Percentiles rank a stretch among this genome's conserved stretches.
Evolutionary conservation across 495 filamentous ascomycete genomes (phyloP).

Genomic region (Amphirosellinia nigrospora): DNA sequence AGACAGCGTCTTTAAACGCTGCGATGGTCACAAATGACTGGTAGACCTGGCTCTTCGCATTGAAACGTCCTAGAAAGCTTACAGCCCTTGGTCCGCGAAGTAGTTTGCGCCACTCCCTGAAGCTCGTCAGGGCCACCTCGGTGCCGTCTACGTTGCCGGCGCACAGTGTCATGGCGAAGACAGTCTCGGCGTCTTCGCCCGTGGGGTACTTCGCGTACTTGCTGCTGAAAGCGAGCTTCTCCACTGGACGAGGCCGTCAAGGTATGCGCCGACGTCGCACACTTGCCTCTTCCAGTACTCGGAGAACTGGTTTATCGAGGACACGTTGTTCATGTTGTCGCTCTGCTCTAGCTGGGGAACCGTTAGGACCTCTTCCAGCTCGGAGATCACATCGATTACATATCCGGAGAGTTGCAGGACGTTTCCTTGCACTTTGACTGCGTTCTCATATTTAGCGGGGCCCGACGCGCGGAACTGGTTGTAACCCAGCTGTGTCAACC

Average conservation of each 20-base stretch:
- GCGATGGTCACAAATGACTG: not conserved
- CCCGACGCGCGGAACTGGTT: conserved; percentile 1
- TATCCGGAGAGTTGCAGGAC: not conserved
- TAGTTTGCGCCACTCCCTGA: not conserved
- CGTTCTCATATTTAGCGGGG: not conserved
- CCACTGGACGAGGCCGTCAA: not conserved
- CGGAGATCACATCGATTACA: not conserved
- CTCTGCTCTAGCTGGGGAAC: not conserved
- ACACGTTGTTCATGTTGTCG: not conserved
- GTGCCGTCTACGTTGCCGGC: not conserved
- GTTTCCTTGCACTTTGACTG: not conserved
- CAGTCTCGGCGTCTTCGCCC: not conserved
- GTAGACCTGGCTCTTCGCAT: not conserved
- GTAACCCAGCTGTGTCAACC: not conserved
- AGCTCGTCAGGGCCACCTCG: not conserved
- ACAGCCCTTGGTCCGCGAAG: not conserved
- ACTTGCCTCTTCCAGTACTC: not conserved
- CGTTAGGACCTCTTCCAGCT: conserved; percentile 1
- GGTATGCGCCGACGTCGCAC: not conserved
- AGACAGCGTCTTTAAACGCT: too few species aligned
- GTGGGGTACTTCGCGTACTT: not conserved
- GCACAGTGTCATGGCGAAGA: conserved; percentile 1
- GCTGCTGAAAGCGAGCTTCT: not conserved
- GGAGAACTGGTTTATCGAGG: not conserved
- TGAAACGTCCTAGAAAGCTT: not conserved